These are phyloP conservation scores for Mucor indicus DNA, from an alignment of 371 early-diverging fungal genomes.

Conservation along the genomic window DNA sequence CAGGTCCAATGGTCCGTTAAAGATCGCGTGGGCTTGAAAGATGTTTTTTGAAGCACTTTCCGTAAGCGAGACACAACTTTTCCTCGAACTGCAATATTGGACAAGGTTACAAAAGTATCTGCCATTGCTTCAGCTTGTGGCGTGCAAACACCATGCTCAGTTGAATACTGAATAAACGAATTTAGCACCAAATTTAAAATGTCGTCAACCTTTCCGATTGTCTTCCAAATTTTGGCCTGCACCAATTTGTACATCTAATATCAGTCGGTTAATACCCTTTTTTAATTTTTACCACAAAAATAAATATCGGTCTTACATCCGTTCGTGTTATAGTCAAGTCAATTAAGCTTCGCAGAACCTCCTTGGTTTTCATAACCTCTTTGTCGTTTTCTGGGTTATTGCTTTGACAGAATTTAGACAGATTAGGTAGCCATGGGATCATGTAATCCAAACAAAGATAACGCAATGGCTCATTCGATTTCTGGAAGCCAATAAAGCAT, in stretches of 20 bases:
- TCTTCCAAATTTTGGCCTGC: constrained; percentile 85
- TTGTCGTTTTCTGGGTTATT: constrained; percentile 40
- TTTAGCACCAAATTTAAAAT: constrained; percentile 81
- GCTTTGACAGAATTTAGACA: constrained; percentile 63
- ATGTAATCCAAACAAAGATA: constrained; percentile 87
- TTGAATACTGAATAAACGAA: constrained; percentile 73
- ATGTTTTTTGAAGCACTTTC: constrained; percentile 71
- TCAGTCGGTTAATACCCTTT: neutral
- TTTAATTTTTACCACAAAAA: too few species aligned
- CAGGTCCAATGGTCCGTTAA: constrained; percentile 82
- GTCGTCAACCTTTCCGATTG: constrained; percentile 77
- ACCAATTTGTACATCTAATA: constrained; percentile 74
- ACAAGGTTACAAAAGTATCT: constrained; percentile 83
- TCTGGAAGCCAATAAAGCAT: constrained; percentile 82
- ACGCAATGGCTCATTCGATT: constrained; percentile 70
- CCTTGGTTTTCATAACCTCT: constrained; percentile 62
- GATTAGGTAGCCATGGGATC: constrained; percentile 85
- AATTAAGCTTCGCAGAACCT: constrained; percentile 75
- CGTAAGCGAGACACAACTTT: constrained; percentile 80
- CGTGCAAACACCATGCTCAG: constrained; percentile 80
- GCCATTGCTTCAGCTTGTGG: constrained; percentile 82
- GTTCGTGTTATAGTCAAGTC: constrained; percentile 83
- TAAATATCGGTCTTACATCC: constrained; percentile 49
- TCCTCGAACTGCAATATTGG: constrained; percentile 78
- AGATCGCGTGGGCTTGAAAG: constrained; percentile 66